Base-by-base conservation (phyloP, 306 rosid genomes). In the Gynostemma pentaphyllum region DNA sequence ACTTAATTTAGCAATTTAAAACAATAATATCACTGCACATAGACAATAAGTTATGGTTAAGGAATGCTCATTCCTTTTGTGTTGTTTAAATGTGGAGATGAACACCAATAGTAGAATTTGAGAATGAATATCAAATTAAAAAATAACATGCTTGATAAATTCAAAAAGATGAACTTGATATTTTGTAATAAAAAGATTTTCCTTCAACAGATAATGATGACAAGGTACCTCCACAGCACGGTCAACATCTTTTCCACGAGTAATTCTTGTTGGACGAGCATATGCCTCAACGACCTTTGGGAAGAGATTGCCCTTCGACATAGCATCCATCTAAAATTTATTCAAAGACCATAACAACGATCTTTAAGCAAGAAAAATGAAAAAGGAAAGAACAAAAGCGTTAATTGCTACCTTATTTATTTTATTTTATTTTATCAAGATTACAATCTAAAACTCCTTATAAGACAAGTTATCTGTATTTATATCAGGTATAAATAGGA, bases 201-300 rank as follows among this genome's bases (percentile, higher is more conserved):
- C 62, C 6, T 29, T n/a, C 24, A 54, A 54, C 62, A 54, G 14
- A 30, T 18, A 45, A 45, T 50, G 11, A 19, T 16, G 32, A 67
- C 44, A 18, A 5, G 6, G 36, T 78, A 87, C 97, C 96, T 85
- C 80, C 19, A 18, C 27, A 56, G 81, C 48, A 70, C 75, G 51
- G 65, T 77, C 80, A 47, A 72, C 71, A 27, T 87, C 86, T 81
- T 88, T 91, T 62, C 96, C 98, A 13, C 91, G 90, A 37, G 85
- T 95, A 76, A 91, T 91, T 85, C 98, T 85, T 14, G 96, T 85
- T 5, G 96, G 98, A 28, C 96, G 78, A 53, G 96, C 86, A 85
- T 87, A 91, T 60, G 96, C 96, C 80, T 91, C 98, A 56, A 87
- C 81, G 27, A 91, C 84, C 74, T 80, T 91, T 24, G 87, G 80